phyloP scores from a whole-genome alignment of 768 basidiomycete genomes.

The Lanmaoa rubissima region DNA sequence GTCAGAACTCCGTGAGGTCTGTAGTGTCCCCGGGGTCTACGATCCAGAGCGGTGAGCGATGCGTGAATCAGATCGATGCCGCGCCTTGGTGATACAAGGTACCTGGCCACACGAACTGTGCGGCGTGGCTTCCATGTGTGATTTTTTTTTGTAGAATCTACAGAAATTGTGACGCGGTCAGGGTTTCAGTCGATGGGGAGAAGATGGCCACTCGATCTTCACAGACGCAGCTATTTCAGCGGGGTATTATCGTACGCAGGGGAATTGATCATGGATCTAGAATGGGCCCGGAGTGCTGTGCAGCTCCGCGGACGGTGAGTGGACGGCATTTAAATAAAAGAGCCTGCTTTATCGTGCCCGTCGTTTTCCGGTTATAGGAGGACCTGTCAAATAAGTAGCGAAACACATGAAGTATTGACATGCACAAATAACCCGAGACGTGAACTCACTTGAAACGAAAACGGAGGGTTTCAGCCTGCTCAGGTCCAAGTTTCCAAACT shows the following conservation, averaged over 20 bases:
- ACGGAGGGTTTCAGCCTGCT: background rate
- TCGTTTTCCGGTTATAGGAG: background rate
- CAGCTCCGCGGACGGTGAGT: background rate
- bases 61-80: background rate
- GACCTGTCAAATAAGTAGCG: background rate
- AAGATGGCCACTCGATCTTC: background rate
- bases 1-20: background rate
- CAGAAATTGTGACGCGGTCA: background rate
- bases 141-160: background rate
- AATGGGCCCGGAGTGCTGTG: background rate
- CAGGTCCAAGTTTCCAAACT: too few relatives aligned
- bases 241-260: background rate
- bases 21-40: background rate
- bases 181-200: background rate
- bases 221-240: background rate
- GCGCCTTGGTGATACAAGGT: background rate
- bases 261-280: background rate
- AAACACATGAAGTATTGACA: background rate
- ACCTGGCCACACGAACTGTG: too few relatives aligned
- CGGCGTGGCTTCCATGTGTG: background rate
- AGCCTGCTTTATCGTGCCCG: background rate
- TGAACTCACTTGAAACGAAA: background rate
- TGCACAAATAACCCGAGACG: background rate
- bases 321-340: background rate
- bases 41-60: conserved; percentile 1